Base-by-base conservation (phyloP, 805 yeast species). In the Henningerozyma blattae region DNA sequence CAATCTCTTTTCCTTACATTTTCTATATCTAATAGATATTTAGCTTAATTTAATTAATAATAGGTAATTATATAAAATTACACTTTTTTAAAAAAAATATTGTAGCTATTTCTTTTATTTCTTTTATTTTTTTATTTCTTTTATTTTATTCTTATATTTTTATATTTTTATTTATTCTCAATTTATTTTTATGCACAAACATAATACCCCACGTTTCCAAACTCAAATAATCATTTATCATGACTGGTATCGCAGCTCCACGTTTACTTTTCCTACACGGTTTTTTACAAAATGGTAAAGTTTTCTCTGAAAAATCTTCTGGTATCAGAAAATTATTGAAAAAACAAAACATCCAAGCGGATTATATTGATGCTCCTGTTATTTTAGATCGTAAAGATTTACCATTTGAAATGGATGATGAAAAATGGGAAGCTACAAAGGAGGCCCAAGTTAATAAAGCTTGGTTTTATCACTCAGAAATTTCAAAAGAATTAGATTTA, bases 181-280 rank as follows among this genome's bases (percentile, higher is more conserved):
- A n/a, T n/a, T n/a, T n/a, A n/a, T n/a, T n/a, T n/a, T n/a, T n/a
- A n/a, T n/a, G n/a, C n/a, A n/a, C n/a, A n/a, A n/a, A n/a, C n/a
- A n/a, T n/a, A n/a, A n/a, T n/a, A n/a, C n/a, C n/a, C n/a, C n/a
- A n/a, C n/a, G n/a, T n/a, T n/a, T n/a, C n/a, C n/a, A n/a, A n/a
- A n/a, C n/a, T n/a, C n/a, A n/a, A n/a, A n/a, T n/a, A n/a, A n/a
- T n/a, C n/a, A n/a, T n/a, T n/a, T n/a, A 36, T 14, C 8, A 56
- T 50, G 56, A 42, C 56, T 20, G 33, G 45, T 18, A 15, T 27
- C 12, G 20, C 42, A 10, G 38, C 26, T 18, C 48, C 54, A 31
- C 76, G 75, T 45, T 65, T 89, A 18, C 63, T 89, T n/a, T 89
- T 91, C 57, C 62, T 91, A 19, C 98, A 89, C 44, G 97, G 98